phyloP scores from a whole-genome alignment of 2,329 filamentous ascomycete species.

The Aureobasidium sp. region DNA sequence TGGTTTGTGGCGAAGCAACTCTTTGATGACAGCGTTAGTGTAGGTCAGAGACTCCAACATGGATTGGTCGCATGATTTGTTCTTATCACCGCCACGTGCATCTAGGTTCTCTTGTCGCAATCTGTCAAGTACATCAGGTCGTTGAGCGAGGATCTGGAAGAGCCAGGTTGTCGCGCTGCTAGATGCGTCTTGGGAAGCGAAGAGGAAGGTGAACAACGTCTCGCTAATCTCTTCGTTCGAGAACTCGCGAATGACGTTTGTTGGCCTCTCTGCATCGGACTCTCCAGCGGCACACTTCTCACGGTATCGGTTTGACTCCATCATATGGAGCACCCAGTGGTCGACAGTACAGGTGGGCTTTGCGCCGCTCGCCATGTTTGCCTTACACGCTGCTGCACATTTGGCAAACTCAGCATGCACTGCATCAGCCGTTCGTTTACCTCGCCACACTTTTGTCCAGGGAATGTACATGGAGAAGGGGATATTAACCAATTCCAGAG shows the following conservation, averaged over 20 bases:
- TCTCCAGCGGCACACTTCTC: constrained; percentile 72
- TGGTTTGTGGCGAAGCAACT: constrained; percentile 92
- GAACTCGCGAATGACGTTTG: constrained; percentile 85
- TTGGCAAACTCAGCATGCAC: constrained; percentile 87
- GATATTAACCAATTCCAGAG: constrained; percentile 98
- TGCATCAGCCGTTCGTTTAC: constrained; percentile 93
- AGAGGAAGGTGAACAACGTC: constrained; percentile 96
- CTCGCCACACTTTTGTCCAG: constrained; percentile 94
- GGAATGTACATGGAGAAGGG: constrained; percentile 96
- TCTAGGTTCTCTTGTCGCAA: constrained; percentile 82
- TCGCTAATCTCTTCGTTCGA: constrained; percentile 92
- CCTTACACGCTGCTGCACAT: constrained; percentile 91
- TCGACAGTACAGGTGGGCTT: too few relatives aligned
- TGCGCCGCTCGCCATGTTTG: too few relatives aligned
- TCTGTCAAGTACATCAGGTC: constrained; percentile 91
- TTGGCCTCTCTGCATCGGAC: constrained; percentile 81
- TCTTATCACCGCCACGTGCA: constrained; percentile 77
- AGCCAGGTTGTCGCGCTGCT: constrained; percentile 95
- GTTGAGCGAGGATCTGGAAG: constrained; percentile 94
- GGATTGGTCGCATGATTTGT: constrained; percentile 77
- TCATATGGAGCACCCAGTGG: too few relatives aligned
- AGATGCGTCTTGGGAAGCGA: constrained; percentile 97
- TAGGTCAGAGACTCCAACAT: constrained; percentile 90
- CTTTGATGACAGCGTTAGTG: constrained; percentile 91
- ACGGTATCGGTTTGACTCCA: too few relatives aligned